Evolutionary conservation across 164 flowering plant genomes (phyloP).

Genomic region (Chimonanthus praecox): DNA sequence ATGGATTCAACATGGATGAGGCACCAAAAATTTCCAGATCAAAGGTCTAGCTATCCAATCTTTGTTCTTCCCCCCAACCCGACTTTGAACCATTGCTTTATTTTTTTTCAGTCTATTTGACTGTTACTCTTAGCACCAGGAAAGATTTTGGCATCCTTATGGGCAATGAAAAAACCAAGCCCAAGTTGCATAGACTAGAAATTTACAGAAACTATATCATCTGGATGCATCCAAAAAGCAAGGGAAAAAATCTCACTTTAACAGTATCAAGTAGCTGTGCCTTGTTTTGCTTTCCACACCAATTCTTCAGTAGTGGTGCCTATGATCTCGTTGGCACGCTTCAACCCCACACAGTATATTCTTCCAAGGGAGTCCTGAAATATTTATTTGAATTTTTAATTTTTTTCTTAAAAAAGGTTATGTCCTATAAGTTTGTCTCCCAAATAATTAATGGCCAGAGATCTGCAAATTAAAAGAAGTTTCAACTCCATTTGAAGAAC

Average conservation of each 20-base stretch:
- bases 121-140: no score
- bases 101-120: no score
- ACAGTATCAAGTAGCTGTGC: conserved; percentile 8
- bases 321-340: conserved; percentile 89
- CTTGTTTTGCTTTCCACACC: conserved; percentile 67
- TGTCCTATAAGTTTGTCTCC: no score
- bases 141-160: no score
- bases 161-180: no score
- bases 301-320: conserved; percentile 93
- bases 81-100: neutral
- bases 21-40: neutral
- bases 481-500: no score
- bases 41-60: neutral
- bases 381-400: neutral
- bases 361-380: conserved; percentile 73
- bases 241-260: neutral
- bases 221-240: neutral
- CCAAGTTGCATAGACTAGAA: neutral
- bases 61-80: neutral
- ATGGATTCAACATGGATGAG: neutral
- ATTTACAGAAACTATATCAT: neutral
- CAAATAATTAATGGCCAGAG: no score
- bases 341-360: conserved; percentile 57
- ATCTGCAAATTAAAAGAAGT: no score
- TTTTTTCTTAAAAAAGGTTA: no score